phyloP scores from a whole-genome alignment of 2,329 filamentous ascomycete species.

The Colletotrichum gloeosporioides region DNA sequence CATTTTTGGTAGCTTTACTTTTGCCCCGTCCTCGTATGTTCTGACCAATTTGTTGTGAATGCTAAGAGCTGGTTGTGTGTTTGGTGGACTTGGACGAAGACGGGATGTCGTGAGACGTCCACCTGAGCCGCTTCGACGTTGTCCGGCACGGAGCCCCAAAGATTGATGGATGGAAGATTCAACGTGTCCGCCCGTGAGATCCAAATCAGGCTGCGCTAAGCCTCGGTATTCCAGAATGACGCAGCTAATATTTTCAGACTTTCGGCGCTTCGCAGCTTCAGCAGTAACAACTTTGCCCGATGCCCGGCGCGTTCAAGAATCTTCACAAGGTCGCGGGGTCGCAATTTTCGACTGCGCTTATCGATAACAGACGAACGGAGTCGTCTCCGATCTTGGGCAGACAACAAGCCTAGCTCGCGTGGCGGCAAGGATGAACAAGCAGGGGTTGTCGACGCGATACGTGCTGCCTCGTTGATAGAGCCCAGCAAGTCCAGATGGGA shows the following conservation, averaged over 20 bases:
- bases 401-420: background rate
- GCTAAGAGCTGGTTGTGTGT: background rate
- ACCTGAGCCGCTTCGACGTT: background rate
- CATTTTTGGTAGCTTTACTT: background rate
- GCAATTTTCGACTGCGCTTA: background rate
- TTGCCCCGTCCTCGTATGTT: background rate
- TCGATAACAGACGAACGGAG: background rate
- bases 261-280: background rate
- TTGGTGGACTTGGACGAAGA: background rate
- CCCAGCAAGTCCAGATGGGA: background rate
- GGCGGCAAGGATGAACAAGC: background rate
- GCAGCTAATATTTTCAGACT: too few species aligned
- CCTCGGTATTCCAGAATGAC: background rate
- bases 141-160: background rate
- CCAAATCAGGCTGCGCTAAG: too few species aligned
- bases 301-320: background rate
- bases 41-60: rapidly evolving
- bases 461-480: background rate
- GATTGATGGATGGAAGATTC: background rate
- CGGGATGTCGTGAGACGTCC: background rate
- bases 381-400: background rate
- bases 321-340: background rate
- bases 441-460: background rate
- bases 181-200: background rate
- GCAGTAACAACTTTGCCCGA: background rate